phyloP scores from a whole-genome alignment of 495 filamentous ascomycete genomes.

The Massariosphaeria phaeospora region DNA sequence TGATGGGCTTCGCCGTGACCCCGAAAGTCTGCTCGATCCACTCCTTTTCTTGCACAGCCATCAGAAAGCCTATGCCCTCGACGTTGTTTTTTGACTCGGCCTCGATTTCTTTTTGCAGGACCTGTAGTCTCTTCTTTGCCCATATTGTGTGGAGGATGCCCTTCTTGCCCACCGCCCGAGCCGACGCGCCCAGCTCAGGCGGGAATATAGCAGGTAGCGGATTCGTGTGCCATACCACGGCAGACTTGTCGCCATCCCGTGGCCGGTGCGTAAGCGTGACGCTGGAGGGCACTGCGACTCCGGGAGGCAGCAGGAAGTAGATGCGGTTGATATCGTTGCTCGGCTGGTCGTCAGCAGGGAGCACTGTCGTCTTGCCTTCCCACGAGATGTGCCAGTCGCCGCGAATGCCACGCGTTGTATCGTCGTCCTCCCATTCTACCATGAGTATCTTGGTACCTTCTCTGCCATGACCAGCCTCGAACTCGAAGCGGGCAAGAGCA shows the following conservation, averaged over 20 bases:
- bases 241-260: slow-evolving; percentile 33
- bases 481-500: slow-evolving; percentile 77
- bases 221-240: slow-evolving; percentile 50
- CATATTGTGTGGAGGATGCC: slow-evolving; percentile 79
- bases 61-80: slow-evolving; percentile 72
- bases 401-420: slow-evolving; percentile 39
- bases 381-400: slow-evolving; percentile 69
- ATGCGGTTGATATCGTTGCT: slow-evolving; percentile 56
- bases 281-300: slow-evolving; percentile 59
- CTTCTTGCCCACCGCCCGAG: slow-evolving; percentile 62
- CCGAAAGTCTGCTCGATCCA: slow-evolving; percentile 81
- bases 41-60: slow-evolving; percentile 72
- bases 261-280: slow-evolving; percentile 57
- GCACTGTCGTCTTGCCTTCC: slow-evolving; percentile 63
- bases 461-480: slow-evolving; percentile 68
- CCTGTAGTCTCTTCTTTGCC: slow-evolving; percentile 69
- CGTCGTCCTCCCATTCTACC: slow-evolving; percentile 73
- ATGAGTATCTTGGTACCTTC: slow-evolving; percentile 82
- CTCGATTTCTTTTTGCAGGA: slow-evolving; percentile 44
- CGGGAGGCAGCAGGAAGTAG: slow-evolving; percentile 69
- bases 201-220: slow-evolving; percentile 79
- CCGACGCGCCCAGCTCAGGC: slow-evolving; percentile 60
- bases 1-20: slow-evolving; percentile 41
- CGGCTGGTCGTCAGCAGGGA: slow-evolving; percentile 58
- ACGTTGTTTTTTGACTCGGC: slow-evolving; percentile 53